phyloP scores from a whole-genome alignment of 306 rosid genomes.

The Pterocarpus santalinus region DNA sequence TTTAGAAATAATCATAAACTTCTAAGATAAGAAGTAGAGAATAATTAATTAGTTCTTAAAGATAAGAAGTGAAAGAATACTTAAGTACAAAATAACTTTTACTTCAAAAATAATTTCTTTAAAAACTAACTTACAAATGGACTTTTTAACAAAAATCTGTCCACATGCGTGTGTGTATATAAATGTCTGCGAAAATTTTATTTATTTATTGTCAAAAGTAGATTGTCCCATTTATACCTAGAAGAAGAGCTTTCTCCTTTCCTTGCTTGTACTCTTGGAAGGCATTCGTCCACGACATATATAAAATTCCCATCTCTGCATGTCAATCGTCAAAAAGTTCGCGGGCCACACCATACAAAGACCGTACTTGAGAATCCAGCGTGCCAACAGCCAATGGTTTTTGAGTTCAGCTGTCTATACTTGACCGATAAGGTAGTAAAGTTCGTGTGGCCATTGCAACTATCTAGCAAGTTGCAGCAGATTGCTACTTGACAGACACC shows the following conservation, averaged over 20 bases:
- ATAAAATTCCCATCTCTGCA: not conserved
- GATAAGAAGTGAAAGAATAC: too few species aligned
- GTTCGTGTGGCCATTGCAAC: not conserved
- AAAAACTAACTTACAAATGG: too few species aligned
- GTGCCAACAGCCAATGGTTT: not conserved
- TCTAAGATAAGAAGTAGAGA: too few species aligned
- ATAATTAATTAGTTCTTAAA: too few species aligned
- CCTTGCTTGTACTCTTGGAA: not conserved
- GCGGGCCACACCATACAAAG: not conserved
- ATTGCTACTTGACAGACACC: not conserved
- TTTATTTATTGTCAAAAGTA: not conserved
- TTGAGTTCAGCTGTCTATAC: slow-evolving; percentile 16
- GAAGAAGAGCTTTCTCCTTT: not conserved
- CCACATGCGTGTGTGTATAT: too few species aligned
- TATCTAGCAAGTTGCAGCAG: slow-evolving; percentile 31
- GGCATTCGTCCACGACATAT: not conserved
- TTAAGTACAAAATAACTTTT: too few species aligned
- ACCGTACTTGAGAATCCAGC: slow-evolving; percentile 5
- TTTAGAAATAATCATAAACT: too few species aligned
- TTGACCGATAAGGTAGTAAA: not conserved
- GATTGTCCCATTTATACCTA: not conserved
- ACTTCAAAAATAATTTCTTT: too few species aligned
- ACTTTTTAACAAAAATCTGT: too few species aligned
- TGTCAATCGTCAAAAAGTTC: slow-evolving; percentile 19
- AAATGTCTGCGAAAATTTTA: too few species aligned